These are phyloP conservation scores for Leishmania amazonensis DNA, from an alignment of 208 protist genomes.

Conservation along the genomic window DNA sequence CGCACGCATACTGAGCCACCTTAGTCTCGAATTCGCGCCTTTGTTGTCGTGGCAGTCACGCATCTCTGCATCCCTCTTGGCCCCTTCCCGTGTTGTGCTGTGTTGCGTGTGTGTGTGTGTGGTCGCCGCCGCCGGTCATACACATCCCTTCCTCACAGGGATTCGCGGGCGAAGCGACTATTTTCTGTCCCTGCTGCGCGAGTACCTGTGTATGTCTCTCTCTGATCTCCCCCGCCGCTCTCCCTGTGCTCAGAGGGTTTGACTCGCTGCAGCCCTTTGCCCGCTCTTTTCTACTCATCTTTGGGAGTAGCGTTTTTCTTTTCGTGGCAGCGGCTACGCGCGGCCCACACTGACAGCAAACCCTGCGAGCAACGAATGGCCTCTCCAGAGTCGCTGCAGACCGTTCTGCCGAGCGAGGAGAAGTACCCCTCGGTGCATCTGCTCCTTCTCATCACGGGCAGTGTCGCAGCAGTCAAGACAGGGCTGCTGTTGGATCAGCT, in stretches of 20 bases:
- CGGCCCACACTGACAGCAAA: neutral
- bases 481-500: conserved; percentile 83
- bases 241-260: neutral
- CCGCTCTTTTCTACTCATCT: neutral
- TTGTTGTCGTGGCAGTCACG: neutral
- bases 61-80: neutral
- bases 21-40: neutral
- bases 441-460: conserved; percentile 85
- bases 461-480: conserved; percentile 89
- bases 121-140: neutral
- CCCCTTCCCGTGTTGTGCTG: neutral
- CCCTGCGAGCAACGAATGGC: neutral
- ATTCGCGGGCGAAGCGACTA: neutral
- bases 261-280: neutral
- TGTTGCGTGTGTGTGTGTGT: neutral
- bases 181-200: neutral
- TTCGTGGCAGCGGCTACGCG: neutral
- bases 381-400: neutral
- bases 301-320: neutral
- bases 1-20: neutral
- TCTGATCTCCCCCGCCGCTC: neutral
- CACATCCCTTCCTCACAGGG: neutral
- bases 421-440: conserved; percentile 67
- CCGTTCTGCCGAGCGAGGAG: conserved; percentile 19
- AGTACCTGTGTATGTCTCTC: neutral